phyloP scores from a whole-genome alignment of 169 alveolate genomes.

The Cryptosporidium canis region DNA sequence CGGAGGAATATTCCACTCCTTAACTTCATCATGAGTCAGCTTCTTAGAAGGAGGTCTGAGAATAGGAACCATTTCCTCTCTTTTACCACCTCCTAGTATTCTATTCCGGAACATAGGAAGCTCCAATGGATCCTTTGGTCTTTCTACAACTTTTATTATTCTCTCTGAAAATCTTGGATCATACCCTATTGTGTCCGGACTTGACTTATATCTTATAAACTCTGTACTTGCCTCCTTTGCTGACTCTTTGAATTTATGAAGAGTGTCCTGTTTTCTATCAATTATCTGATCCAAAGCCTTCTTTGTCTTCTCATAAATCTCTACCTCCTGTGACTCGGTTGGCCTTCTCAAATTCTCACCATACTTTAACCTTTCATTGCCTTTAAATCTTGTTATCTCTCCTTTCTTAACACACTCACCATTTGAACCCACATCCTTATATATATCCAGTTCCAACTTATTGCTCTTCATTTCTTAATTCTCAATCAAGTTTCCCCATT shows the following conservation, averaged over 20 bases:
- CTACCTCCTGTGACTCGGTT: slow-evolving; percentile 79
- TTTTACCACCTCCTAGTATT: slow-evolving; percentile 78
- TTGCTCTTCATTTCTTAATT: not conserved
- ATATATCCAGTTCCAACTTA: not conserved
- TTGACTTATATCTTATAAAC: slow-evolving; percentile 84
- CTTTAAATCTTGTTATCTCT: not conserved
- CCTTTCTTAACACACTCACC: not conserved
- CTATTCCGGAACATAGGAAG: slow-evolving; percentile 94
- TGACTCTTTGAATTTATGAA: slow-evolving; percentile 54
- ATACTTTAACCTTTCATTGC: not conserved
- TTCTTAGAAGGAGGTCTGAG: slow-evolving; percentile 93
- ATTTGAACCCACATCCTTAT: not conserved
- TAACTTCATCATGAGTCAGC: slow-evolving; percentile 92
- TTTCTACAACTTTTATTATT: slow-evolving; percentile 88
- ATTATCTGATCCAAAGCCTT: slow-evolving; percentile 81
- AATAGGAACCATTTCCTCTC: slow-evolving; percentile 79
- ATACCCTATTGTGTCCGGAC: slow-evolving; percentile 80
- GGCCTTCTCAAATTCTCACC: slow-evolving; percentile 78
- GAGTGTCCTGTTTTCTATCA: slow-evolving; percentile 66
- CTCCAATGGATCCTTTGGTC: slow-evolving; percentile 93
- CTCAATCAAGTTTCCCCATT: too few relatives aligned
- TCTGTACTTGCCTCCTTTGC: slow-evolving; percentile 75
- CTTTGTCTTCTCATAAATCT: slow-evolving; percentile 80
- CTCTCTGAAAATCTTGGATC: slow-evolving; percentile 83
- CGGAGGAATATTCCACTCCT: slow-evolving; percentile 97